Evolutionary conservation across 148 eudicot species (phyloP).

Genomic region (Vaccinium myrtillus): DNA sequence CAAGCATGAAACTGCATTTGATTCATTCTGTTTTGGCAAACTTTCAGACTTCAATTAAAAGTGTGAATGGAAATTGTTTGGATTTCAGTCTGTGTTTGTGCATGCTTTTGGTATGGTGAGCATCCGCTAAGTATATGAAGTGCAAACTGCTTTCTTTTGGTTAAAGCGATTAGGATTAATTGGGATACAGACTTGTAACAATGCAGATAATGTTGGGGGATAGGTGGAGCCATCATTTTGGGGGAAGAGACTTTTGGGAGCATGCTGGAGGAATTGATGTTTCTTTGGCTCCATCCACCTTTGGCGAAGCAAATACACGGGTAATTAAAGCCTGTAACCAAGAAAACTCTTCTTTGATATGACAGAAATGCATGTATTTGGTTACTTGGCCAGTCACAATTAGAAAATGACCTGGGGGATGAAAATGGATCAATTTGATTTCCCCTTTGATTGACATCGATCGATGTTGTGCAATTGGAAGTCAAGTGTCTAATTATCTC

Average conservation of each 20-base stretch:
- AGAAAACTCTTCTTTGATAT: conserved; percentile 4
- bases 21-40: conserved; percentile 93
- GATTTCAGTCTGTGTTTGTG: too few species aligned
- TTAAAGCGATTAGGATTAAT: background rate
- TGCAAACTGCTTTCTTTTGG: background rate
- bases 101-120: background rate
- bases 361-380: background rate
- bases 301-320: conserved; percentile 94
- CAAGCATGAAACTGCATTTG: conserved; percentile 52
- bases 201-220: conserved; percentile 94
- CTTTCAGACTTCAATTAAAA: conserved; percentile 81
- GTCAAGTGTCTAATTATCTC: background rate
- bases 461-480: background rate
- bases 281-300: conserved; percentile 88
- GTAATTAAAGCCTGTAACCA: conserved; percentile 32
- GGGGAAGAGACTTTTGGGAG: conserved; percentile 98
- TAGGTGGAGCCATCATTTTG: conserved; percentile 94
- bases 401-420: conserved; percentile 8
- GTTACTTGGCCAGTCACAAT: conserved; percentile 1
- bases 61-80: conserved; percentile 49
- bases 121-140: background rate
- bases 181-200: background rate
- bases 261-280: conserved; percentile 92
- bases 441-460: background rate
- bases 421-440: background rate